Base-by-base conservation (phyloP, 2,329 filamentous ascomycete species). In the Domatiomyces globalis region DNA sequence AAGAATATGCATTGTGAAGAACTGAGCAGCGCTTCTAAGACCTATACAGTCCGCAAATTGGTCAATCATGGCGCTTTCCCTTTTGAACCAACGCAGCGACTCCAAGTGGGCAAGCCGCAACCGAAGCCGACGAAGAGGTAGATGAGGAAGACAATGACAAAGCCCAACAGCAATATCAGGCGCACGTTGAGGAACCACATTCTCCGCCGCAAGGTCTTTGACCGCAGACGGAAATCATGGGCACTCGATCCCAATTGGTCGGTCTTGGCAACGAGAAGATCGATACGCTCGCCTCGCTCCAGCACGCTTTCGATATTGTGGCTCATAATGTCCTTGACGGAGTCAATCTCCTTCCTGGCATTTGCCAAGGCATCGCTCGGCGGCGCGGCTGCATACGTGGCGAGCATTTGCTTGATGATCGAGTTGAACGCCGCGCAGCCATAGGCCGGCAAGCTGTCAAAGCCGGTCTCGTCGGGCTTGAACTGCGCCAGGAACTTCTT, bases 181-280 rank as follows among this genome's bases (percentile, higher is more conserved):
- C 94, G 94, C 45, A 94, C 78, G 67, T 98, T 96, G 81, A 96
- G 96, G 90, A 90, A 96, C 92, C 92, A 98, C 92, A 98, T 96
- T 69, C 84, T 79, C 64, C 94, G 78, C 72, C 92, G 85, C 61
- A 98, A 68, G 1, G 87, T 88, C 22, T 88, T 75, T 66, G 85
- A 94, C 60, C 90, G 77, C 17, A 96, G 83, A 49, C 92, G 75
- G 65, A 98, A 98, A 66, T 98, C 92, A 61, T 83, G 76, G 49
- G 92, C 88, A 66, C 81, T 92, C 25, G 86, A 87, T 12, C 90
- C 92, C 42, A 98, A 69, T 44, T 88, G 76, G 66, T 95, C 90
- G 47, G 94, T 98, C 80, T 98, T 95, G 67, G 96, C 89, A 19
- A 98, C 89, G 45, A 98, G 72, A 60, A 95, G 68, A 70, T 95